Base-by-base conservation (phyloP, 768 basidiomycete genomes). In the Suillus sp. region DNA sequence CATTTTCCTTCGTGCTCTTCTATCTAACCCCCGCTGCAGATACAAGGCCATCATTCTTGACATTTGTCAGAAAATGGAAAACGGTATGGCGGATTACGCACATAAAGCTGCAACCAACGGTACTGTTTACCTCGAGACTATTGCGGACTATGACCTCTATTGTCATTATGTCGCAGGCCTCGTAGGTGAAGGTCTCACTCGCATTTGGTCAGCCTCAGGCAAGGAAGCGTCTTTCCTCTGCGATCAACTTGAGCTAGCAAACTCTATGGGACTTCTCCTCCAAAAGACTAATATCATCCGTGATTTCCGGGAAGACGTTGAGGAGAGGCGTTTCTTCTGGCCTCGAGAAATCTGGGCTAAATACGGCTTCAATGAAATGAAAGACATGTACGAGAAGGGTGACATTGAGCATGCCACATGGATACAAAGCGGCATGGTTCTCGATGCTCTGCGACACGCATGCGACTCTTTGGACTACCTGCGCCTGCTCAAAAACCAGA, bases 281-380 rank as follows among this genome's bases (percentile, higher is more conserved):
- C 96, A 99, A 76, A 99, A 99, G 78, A 97, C 95, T 32, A 99
- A 99, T 75, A 97, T 99, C 75, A 93, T 95, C 61, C 92, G 96
- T 64, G 96, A 99, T 76, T 93, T 86, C 79, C 86, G 91, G 51
- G 96, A 99, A 75, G 96, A 99, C 74, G 83, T 87, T 16, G 90
- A 96, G 48, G 83, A 96, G 30, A 80, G 82, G 9, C 86, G 96
- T 48, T 91, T 84, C 71, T 99, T 98, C 82, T 99, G 97, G 96
- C 96, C 96, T 0, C 84, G 82, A 54, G 95, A 95, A 74, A 93
- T 99, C 51, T 99, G 94, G 94, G 87, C 82, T 6, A 81, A 80
- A 62, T 90, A 90, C 66, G 89, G 88, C 4, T 93, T 95, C 77
- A 77, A 76, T 59, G 84, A 92, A 53, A 82, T 92, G 79, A 78